These are phyloP conservation scores for Termitomyces heimii DNA, from an alignment of 768 basidiomycete genomes.

Conservation along the genomic window DNA sequence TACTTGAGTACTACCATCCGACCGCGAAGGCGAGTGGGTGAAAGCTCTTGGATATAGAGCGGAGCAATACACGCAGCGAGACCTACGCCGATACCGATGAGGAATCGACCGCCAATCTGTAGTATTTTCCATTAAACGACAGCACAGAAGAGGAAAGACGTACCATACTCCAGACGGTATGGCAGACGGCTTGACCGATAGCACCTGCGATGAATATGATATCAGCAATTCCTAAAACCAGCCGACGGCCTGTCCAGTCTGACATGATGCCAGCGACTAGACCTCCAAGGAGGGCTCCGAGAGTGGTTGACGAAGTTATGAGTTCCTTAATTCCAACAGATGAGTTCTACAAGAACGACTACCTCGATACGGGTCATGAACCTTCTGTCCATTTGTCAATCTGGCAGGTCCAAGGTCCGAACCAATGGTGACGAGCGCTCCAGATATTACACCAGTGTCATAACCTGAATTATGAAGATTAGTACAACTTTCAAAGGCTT, in stretches of 20 bases:
- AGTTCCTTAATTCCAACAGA: slow-evolving; percentile 46
- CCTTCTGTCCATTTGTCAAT: slow-evolving; percentile 62
- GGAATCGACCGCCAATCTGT: slow-evolving; percentile 65
- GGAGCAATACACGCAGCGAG: slow-evolving; percentile 75
- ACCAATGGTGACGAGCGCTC: slow-evolving; percentile 71
- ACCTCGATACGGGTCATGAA: slow-evolving; percentile 11
- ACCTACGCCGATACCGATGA: slow-evolving; percentile 72
- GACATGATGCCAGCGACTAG: slow-evolving; percentile 63
- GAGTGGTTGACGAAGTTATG: slow-evolving; percentile 74
- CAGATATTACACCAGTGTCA: slow-evolving; percentile 78
- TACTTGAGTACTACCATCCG: slow-evolving; percentile 74
- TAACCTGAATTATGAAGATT: slow-evolving; percentile 42
- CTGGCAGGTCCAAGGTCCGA: slow-evolving; percentile 53
- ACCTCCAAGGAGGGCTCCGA: slow-evolving; percentile 74
- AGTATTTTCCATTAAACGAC: neutral
- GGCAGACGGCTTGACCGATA: slow-evolving; percentile 62
- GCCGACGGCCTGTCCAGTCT: slow-evolving; percentile 64
- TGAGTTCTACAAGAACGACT: neutral
- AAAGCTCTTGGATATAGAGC: slow-evolving; percentile 79
- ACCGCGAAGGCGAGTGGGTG: slow-evolving; percentile 68
- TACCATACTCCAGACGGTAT: slow-evolving; percentile 68
- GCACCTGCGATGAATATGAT: slow-evolving; percentile 73
- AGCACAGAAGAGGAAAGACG: slow-evolving; percentile 7
- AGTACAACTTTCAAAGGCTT: neutral
- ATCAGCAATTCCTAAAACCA: slow-evolving; percentile 62